Evolutionary conservation across 257 asterid species (phyloP).

Genomic region (Knoxia roxburghii): DNA sequence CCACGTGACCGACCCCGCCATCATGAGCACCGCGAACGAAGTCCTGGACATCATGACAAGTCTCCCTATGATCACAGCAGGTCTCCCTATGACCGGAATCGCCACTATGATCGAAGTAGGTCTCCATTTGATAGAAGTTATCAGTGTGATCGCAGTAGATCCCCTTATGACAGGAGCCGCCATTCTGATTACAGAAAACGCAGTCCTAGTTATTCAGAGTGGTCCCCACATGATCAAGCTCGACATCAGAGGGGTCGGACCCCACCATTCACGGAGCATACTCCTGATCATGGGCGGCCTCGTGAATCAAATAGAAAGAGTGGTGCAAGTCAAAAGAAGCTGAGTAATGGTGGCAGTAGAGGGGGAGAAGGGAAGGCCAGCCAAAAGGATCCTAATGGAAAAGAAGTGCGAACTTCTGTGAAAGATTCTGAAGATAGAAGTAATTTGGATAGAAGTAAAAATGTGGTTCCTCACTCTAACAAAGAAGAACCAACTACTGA

Average conservation of each 20-base stretch:
- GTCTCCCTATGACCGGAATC: constrained; percentile 64
- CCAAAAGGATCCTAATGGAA: constrained; percentile 43
- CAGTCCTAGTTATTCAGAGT: constrained; percentile 61
- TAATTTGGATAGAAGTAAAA: constrained; percentile 37
- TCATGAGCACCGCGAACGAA: constrained; percentile 49
- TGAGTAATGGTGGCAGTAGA: constrained; percentile 42
- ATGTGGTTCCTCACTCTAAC: constrained; percentile 20
- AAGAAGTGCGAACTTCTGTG: constrained; percentile 32
- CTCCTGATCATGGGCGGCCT: constrained; percentile 63
- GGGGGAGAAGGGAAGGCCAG: constrained; percentile 56
- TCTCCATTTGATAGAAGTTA: constrained; percentile 47
- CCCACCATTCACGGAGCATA: constrained; percentile 51
- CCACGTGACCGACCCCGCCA: constrained; percentile 60
- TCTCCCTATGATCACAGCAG: constrained; percentile 27
- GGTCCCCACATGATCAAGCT: constrained; percentile 66
- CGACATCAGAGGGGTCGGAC: constrained; percentile 52
- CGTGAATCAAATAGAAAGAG: constrained; percentile 46
- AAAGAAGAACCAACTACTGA: constrained; percentile 32
- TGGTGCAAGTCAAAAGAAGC: constrained; percentile 52
- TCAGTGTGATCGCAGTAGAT: constrained; percentile 58
- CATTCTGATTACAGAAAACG: constrained; percentile 58
- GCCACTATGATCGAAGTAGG: constrained; percentile 28
- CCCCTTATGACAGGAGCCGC: constrained; percentile 67
- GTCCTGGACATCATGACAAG: constrained; percentile 44
- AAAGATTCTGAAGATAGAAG: constrained; percentile 54